phyloP scores from a whole-genome alignment of 371 early-diverging fungal genomes.

The Mucor lusitanicus region DNA sequence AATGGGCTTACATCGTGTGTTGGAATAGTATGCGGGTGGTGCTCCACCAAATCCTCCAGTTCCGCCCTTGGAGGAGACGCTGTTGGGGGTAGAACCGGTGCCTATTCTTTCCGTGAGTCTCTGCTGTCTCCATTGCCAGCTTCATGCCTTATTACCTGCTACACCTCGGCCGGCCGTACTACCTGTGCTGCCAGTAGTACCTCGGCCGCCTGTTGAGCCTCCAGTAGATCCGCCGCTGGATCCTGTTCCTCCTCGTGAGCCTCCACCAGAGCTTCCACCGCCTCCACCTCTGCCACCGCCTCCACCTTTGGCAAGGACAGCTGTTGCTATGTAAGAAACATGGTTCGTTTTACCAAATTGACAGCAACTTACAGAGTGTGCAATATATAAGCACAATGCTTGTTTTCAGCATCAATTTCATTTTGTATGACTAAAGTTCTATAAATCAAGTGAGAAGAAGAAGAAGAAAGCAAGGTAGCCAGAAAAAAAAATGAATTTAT shows the following conservation, averaged over 20 bases:
- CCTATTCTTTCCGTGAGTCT: not conserved
- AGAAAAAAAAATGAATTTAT: not conserved
- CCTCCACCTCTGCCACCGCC: constrained; percentile 32
- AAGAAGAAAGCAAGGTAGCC: not conserved
- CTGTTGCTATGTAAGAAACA: constrained; percentile 1
- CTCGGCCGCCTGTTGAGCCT: constrained; percentile 24
- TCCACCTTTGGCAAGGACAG: constrained; percentile 28
- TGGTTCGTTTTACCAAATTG: not conserved
- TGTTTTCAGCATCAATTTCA: constrained; percentile 9
- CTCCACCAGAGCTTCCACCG: constrained; percentile 22
- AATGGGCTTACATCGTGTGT: constrained; percentile 31
- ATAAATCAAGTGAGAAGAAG: not conserved
- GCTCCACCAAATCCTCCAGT: constrained; percentile 29
- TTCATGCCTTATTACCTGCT: too few relatives aligned
- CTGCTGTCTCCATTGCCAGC: too few relatives aligned
- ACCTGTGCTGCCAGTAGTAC: not conserved
- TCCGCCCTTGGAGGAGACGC: constrained; percentile 38
- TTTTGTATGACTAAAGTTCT: not conserved
- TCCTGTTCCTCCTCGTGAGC: constrained; percentile 25
- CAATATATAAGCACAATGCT: constrained; percentile 14
- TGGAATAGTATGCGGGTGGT: constrained; percentile 20
- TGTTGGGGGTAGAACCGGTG: constrained; percentile 16
- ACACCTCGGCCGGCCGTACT: constrained; percentile 13
- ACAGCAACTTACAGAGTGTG: constrained; percentile 10
- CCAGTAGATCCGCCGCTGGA: constrained; percentile 20